A percentile compares a stretch with the other conserved stretches of the same genome.
phyloP scores from a whole-genome alignment of 2,329 filamentous ascomycete species.

The Diplodia mutila region DNA sequence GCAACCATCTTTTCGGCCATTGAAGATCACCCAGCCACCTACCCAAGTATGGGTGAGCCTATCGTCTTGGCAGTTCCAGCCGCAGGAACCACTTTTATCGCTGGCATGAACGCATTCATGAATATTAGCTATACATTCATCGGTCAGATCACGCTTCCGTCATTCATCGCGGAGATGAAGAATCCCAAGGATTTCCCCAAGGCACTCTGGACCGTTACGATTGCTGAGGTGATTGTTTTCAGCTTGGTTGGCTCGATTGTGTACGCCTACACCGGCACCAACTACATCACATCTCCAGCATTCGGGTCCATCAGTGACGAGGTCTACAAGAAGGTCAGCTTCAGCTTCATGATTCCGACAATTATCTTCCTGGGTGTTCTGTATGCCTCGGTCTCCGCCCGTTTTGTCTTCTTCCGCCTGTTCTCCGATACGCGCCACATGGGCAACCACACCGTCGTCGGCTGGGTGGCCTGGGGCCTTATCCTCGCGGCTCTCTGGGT shows the following conservation, averaged over 20 bases:
- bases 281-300: conserved; percentile 85
- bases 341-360: conserved; percentile 95
- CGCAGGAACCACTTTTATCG: conserved; percentile 75
- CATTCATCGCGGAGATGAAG: conserved; percentile 95
- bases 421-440: conserved; percentile 82
- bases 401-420: conserved; percentile 89
- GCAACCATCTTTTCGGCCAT: conserved; percentile 81
- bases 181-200: conserved; percentile 84
- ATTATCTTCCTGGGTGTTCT: conserved; percentile 89
- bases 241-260: conserved; percentile 78
- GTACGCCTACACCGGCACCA: conserved; percentile 85
- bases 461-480: conserved; percentile 77
- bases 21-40: conserved; percentile 73
- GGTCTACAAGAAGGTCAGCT: conserved; percentile 82
- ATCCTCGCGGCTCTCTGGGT: conserved; percentile 80
- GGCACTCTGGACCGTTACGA: conserved; percentile 86
- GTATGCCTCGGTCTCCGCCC: conserved; percentile 86
- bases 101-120: conserved; percentile 83
- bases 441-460: conserved; percentile 76
- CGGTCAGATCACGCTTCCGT: conserved; percentile 89
- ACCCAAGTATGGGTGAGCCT: conserved; percentile 60
- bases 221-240: conserved; percentile 85
- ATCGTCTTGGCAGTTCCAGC: conserved; percentile 70
- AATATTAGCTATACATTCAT: conserved; percentile 98
- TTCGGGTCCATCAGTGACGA: conserved; percentile 80